These are phyloP conservation scores for Phytophthora pinifolia DNA, from an alignment of 352 stramenopile genomes.

Conservation along the genomic window DNA sequence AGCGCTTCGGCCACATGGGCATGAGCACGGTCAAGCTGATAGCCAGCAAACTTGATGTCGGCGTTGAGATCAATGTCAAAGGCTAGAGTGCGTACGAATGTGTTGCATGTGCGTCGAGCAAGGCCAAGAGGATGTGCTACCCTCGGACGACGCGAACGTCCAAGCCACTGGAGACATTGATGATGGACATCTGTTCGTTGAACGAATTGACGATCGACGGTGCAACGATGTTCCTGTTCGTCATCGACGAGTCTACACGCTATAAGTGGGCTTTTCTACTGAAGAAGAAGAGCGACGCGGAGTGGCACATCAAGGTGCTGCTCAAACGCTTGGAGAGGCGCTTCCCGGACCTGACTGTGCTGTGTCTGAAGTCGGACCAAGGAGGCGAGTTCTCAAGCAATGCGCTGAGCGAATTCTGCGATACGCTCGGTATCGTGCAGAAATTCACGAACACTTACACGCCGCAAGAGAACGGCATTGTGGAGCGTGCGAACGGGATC, in stretches of 20 bases:
- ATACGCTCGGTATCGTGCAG: no score
- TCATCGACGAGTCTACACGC: slow-evolving; percentile 14
- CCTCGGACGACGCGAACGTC: no score
- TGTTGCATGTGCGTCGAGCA: slow-evolving; percentile 6
- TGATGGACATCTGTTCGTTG: slow-evolving; percentile 12
- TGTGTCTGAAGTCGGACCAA: background rate
- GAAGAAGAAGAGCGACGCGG: slow-evolving; percentile 14
- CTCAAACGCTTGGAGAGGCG: slow-evolving; percentile 9
- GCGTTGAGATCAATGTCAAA: slow-evolving; percentile 18
- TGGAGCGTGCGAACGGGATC: slow-evolving; percentile 5
- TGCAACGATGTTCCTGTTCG: slow-evolving; percentile 12
- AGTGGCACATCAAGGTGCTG: slow-evolving; percentile 5
- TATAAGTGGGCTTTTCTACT: slow-evolving; percentile 21
- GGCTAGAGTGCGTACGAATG: slow-evolving; percentile 9
- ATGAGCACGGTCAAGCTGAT: slow-evolving; percentile 8
- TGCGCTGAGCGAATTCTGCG: no score
- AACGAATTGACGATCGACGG: slow-evolving; percentile 5
- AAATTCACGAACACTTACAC: no score
- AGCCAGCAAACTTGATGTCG: slow-evolving; percentile 7
- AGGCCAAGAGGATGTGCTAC: slow-evolving; percentile 14
- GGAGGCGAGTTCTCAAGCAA: background rate
- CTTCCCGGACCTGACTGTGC: background rate
- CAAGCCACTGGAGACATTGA: background rate
- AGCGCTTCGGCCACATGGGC: slow-evolving; percentile 6
- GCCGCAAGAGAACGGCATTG: no score